These are phyloP conservation scores for Phaeosphaeria sp. DNA, from an alignment of 2,329 filamentous ascomycete species.

Conservation along the genomic window DNA sequence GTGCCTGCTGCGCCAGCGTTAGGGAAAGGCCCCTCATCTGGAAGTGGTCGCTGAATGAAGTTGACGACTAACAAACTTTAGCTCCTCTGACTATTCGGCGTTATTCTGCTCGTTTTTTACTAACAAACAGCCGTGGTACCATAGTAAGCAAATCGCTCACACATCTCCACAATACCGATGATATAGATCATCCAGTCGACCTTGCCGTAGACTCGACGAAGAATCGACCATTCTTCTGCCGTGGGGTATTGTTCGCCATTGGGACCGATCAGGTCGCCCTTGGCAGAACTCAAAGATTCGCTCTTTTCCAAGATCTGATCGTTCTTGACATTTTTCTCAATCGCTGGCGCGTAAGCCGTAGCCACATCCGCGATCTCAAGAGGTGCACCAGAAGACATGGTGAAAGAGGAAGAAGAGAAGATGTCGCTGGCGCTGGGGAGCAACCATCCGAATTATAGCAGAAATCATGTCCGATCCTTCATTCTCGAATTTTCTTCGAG, in stretches of 20 bases:
- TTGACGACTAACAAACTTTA: slow-evolving; percentile 32
- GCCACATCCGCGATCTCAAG: slow-evolving; percentile 26
- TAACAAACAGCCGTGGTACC: slow-evolving; percentile 38
- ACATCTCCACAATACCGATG: slow-evolving; percentile 40
- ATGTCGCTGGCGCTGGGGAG: not conserved
- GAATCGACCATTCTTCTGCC: slow-evolving; percentile 34
- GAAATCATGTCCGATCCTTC: not conserved
- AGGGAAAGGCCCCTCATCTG: slow-evolving; percentile 56
- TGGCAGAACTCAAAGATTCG: slow-evolving; percentile 5
- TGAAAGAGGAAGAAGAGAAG: not conserved
- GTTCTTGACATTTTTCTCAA: slow-evolving; percentile 1
- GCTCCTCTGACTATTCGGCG: no score
- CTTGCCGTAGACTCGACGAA: slow-evolving; percentile 41
- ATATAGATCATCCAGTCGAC: slow-evolving; percentile 40
- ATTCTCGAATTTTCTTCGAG: slow-evolving; percentile 8
- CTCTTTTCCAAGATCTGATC: slow-evolving; percentile 17
- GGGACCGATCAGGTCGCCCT: slow-evolving; percentile 19
- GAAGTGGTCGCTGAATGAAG: slow-evolving; percentile 54
- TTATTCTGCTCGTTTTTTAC: no score
- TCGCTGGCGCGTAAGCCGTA: slow-evolving; percentile 12
- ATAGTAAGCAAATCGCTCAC: slow-evolving; percentile 41
- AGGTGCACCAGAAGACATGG: slow-evolving; percentile 26
- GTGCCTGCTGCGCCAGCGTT: slow-evolving; percentile 52
- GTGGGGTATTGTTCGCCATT: slow-evolving; percentile 37
- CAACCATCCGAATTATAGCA: not conserved